Base-by-base conservation (phyloP, 371 early-diverging fungal species). In the Mucor circinelloides region DNA sequence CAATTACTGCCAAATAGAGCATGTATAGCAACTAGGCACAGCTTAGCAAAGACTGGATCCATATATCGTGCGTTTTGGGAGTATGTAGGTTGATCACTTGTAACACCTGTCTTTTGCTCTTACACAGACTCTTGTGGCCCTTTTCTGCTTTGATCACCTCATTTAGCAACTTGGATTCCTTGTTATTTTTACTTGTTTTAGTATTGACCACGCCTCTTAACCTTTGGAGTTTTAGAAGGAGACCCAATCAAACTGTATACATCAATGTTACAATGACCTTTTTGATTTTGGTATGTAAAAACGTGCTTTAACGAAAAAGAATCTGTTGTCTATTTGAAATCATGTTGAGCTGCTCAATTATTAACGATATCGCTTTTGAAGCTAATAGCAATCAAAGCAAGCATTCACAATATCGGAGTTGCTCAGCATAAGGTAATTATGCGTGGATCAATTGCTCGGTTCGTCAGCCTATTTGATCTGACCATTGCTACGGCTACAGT, bases 181-280 rank as follows among this genome's bases (percentile, higher is more conserved):
- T 2, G 15, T 6, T 38, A 38, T 38, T 38, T 52, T 52, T 52
- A 52, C 52, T 52, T 52, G 52, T 52, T 52, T 52, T 52, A 52
- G 52, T 52, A 52, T 52, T 52, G 52, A 52, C 52, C 52, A 52
- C 52, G 52, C 52, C 52, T 52, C 52, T 52, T 23, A 52, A 25
- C 46, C 46, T 46, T 46, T 23, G 15, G 27, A 27, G 52, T 52
- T 40, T 23, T 13, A 25, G 52, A 25, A 27, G 27, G 27, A 52
- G 52, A 27, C 6, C 52, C 52, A 52, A 52, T 52, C 27, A 52
- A 5, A 52, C 2, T 52, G 52, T 5, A 40, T 40, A 52, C 52
- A 52, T 52, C 15, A 25, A 52, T 40, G 40, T 40, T 40, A 40
- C 40, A 40, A 40, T 40, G 40, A 52, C 52, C 27, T 23, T 52